These are phyloP conservation scores for Leccinum longicurvipes DNA, from an alignment of 768 basidiomycete genomes.

Conservation along the genomic window DNA sequence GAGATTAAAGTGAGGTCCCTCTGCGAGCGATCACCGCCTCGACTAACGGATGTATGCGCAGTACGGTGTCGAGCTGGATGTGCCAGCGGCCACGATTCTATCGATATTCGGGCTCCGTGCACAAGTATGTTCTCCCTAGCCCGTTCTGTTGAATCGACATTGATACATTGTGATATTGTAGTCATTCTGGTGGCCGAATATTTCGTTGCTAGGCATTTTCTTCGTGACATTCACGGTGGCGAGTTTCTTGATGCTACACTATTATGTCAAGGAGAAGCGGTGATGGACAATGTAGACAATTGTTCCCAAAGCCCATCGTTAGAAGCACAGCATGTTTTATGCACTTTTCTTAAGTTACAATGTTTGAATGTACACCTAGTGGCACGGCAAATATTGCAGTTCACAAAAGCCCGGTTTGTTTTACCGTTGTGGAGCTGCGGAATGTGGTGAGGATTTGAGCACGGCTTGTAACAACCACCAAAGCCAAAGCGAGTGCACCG, in stretches of 20 bases:
- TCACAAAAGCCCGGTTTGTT: constrained; percentile 16
- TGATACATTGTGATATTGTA: constrained; percentile 20
- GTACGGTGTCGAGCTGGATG: constrained; percentile 96
- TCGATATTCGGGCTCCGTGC: constrained; percentile 91
- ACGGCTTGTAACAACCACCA: too few relatives aligned
- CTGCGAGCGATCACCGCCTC: neutral
- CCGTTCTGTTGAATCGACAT: neutral
- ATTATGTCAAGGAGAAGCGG: constrained; percentile 79
- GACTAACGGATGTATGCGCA: constrained; percentile 32
- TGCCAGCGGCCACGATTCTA: constrained; percentile 93
- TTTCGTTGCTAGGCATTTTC: constrained; percentile 79
- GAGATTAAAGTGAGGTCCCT: constrained; percentile 71
- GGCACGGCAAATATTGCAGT: neutral
- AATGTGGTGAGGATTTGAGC: neutral
- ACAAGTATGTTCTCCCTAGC: constrained; percentile 48
- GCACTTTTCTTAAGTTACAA: neutral
- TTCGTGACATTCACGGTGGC: constrained; percentile 74
- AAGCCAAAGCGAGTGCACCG: too few relatives aligned
- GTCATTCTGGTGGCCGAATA: constrained; percentile 99
- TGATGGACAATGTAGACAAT: constrained; percentile 12
- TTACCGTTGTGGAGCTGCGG: constrained; percentile 18
- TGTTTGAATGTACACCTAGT: neutral
- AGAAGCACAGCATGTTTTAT: neutral
- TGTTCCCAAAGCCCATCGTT: neutral
- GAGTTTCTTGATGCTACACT: constrained; percentile 80